phyloP scores from a whole-genome alignment of 331 rosid genomes.

The Acacia concinna region DNA sequence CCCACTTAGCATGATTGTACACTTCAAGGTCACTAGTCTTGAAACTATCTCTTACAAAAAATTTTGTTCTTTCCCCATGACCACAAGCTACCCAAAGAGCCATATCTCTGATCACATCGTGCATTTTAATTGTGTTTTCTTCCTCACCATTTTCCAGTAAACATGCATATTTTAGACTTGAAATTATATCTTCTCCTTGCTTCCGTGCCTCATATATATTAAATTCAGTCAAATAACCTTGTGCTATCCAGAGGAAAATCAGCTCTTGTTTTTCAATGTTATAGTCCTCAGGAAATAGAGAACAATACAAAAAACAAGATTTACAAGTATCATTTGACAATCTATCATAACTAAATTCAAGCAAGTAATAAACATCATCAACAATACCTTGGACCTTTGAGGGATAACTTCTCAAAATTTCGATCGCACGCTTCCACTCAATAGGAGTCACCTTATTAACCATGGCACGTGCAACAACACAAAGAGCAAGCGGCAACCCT shows the following conservation, averaged over 20 bases:
- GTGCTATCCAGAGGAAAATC: neutral
- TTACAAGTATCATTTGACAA: slow-evolving; percentile 1
- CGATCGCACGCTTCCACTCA: slow-evolving; percentile 19
- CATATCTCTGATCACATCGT: slow-evolving; percentile 40
- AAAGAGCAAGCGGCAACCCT: slow-evolving; percentile 29
- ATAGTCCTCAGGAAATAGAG: slow-evolving; percentile 3
- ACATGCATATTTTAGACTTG: slow-evolving; percentile 24
- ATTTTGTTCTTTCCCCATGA: slow-evolving; percentile 6
- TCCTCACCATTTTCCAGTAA: slow-evolving; percentile 17
- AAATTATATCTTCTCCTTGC: slow-evolving; percentile 28
- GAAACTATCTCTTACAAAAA: neutral
- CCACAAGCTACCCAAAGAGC: slow-evolving; percentile 38
- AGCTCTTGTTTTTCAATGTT: neutral
- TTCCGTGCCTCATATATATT: slow-evolving; percentile 21
- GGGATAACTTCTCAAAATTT: neutral
- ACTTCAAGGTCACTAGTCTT: neutral
- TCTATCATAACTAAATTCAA: slow-evolving; percentile 22
- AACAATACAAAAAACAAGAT: slow-evolving; percentile 26
- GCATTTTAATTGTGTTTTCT: slow-evolving; percentile 17
- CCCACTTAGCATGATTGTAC: slow-evolving; percentile 12
- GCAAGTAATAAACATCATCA: slow-evolving; percentile 16
- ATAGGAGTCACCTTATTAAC: neutral
- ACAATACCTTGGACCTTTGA: slow-evolving; percentile 25
- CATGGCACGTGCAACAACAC: slow-evolving; percentile 25
- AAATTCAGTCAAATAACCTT: slow-evolving; percentile 1